Conservation (phyloP, 805 yeast genomes). For the Isabelozyma pseudorhagii region DNA sequence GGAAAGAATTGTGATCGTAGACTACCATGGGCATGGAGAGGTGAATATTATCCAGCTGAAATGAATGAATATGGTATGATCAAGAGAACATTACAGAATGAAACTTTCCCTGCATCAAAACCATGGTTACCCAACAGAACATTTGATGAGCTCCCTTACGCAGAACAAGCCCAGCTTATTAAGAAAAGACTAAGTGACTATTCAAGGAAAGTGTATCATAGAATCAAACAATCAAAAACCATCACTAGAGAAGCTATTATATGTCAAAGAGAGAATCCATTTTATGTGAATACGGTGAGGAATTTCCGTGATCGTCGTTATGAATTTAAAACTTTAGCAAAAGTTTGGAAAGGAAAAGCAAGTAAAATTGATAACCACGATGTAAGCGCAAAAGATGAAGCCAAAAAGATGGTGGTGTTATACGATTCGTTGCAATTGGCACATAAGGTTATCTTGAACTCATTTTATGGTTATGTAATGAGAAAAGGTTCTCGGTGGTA, state of each 20-base stretch:
- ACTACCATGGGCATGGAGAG: slow-evolving; percentile 97
- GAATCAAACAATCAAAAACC: slow-evolving; percentile 76
- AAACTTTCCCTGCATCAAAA: slow-evolving; percentile 63
- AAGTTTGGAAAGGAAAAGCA: slow-evolving; percentile 87
- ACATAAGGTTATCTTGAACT: slow-evolving; percentile 92
- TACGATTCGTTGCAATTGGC: slow-evolving; percentile 96
- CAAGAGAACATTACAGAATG: slow-evolving; percentile 76
- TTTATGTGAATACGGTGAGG: slow-evolving; percentile 91
- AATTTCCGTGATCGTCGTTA: slow-evolving; percentile 94
- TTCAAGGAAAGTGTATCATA: slow-evolving; percentile 80
- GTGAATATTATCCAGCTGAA: slow-evolving; percentile 89
- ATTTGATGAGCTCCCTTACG: slow-evolving; percentile 72
- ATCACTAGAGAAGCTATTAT: slow-evolving; percentile 89
- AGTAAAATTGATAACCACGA: slow-evolving; percentile 52
- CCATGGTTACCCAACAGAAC: slow-evolving; percentile 56
- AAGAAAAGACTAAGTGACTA: slow-evolving; percentile 80
- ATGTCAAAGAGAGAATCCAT: slow-evolving; percentile 97
- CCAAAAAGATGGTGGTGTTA: slow-evolving; percentile 86
- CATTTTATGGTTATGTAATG: slow-evolving; percentile 98
- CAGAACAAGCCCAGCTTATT: slow-evolving; percentile 73
- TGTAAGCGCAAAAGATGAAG: slow-evolving; percentile 73
- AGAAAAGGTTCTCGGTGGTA: slow-evolving; percentile 99
- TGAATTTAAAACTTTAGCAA: slow-evolving; percentile 90
- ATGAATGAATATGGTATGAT: slow-evolving; percentile 90
- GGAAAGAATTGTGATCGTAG: slow-evolving; percentile 91